These are phyloP conservation scores for Pulicaria dysenterica DNA, from an alignment of 129 eudicot species.

Conservation along the genomic window DNA sequence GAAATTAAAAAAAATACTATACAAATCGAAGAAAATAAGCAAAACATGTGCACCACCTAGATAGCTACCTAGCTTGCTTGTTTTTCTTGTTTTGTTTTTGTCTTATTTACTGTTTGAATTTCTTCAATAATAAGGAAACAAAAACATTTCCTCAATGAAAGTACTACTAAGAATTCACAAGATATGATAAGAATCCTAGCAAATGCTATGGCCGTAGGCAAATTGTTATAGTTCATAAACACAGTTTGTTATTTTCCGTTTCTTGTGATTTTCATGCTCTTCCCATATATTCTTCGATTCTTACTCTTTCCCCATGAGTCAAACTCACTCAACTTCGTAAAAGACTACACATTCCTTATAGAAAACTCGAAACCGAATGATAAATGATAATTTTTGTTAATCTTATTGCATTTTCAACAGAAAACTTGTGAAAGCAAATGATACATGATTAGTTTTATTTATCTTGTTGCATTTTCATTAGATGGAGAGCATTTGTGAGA, in stretches of 20 bases:
- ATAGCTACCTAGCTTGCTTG: too few relatives aligned
- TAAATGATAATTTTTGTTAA: not conserved
- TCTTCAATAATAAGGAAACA: too few relatives aligned
- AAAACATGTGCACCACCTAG: too few relatives aligned
- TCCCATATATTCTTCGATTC: not conserved
- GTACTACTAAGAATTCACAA: not conserved
- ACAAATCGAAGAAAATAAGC: too few relatives aligned
- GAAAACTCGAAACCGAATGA: slow-evolving; percentile 5
- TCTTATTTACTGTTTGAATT: too few relatives aligned
- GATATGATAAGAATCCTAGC: not conserved
- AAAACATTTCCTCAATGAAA: not conserved
- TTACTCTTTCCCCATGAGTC: not conserved
- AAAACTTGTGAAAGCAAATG: not conserved
- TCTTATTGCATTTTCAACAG: slow-evolving; percentile 32
- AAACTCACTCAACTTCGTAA: not conserved
- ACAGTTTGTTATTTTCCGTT: not conserved
- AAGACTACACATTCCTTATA: not conserved
- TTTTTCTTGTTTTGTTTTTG: too few relatives aligned
- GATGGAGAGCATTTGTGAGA: slow-evolving; percentile 85
- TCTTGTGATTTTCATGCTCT: not conserved
- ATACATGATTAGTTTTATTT: not conserved
- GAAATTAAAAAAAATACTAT: too few relatives aligned
- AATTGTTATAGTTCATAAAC: not conserved
- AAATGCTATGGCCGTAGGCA: not conserved
- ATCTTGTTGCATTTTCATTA: slow-evolving; percentile 21